A percentile compares a stretch with the other conserved stretches of the same genome.
Evolutionary conservation across 192 early-diverging fungal genomes (phyloP).

Genomic region (Polychytrium aggregatum): DNA sequence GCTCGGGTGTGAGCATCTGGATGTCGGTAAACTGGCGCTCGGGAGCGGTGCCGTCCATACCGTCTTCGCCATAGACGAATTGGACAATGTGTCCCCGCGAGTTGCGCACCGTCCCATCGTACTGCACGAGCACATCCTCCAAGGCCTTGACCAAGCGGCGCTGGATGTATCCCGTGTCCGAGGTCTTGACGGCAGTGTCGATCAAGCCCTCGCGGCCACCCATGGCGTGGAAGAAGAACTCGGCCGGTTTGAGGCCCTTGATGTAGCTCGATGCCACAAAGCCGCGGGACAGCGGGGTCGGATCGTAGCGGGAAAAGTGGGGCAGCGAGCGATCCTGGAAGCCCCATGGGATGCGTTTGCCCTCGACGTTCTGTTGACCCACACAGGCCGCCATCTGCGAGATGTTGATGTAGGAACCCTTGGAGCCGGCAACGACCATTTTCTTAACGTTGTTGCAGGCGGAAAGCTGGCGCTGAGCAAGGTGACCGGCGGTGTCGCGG

Average conservation of each 20-base stretch:
- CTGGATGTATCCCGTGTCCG: conserved; percentile 95
- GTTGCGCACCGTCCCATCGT: conserved; percentile 96
- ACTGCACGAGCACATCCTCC: conserved; percentile 87
- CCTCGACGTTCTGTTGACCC: conserved; percentile 97
- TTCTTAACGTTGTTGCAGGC: conserved; percentile 98
- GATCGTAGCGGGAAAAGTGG: conserved; percentile 83
- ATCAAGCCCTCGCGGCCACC: conserved; percentile 99
- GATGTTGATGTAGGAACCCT: conserved; percentile 89
- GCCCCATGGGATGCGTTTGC: conserved; percentile 94
- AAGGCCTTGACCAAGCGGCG: conserved; percentile 98
- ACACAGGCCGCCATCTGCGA: conserved; percentile 94
- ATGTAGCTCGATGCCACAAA: conserved; percentile 94
- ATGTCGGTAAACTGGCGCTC: conserved; percentile 70
- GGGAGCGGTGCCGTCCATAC: conserved; percentile 85
- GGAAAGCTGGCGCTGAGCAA: no score
- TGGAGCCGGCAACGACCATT: conserved; percentile 98
- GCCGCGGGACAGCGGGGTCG: conserved; percentile 85
- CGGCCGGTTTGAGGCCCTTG: conserved; percentile 93
- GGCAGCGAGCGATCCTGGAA: conserved; percentile 92
- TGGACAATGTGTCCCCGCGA: conserved; percentile 87
- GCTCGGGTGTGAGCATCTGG: no score
- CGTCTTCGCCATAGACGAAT: conserved; percentile 99
- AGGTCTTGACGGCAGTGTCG: conserved; percentile 99
- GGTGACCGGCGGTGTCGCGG: no score
- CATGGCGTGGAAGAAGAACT: conserved; percentile 66